A percentile compares a stretch with the other conserved stretches of the same genome.
These are phyloP conservation scores for Eutrema yunnanense DNA, from an alignment of 345 rosid species.

Conservation along the genomic window DNA sequence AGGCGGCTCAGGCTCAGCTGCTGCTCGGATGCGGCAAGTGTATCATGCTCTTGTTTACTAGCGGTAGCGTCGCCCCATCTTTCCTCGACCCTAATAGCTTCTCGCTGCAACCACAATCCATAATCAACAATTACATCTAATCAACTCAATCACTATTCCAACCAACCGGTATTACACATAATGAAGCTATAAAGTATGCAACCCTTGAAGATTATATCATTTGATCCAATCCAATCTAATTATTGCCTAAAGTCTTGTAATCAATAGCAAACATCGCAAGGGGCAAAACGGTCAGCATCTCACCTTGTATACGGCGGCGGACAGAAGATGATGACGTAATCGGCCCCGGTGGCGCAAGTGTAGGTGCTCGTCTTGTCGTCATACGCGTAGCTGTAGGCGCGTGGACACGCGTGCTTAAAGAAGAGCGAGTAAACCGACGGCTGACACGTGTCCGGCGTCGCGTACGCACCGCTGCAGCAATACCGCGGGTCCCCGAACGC, in stretches of 20 bases:
- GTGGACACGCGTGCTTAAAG: slow-evolving; percentile 85
- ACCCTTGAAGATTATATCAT: neutral
- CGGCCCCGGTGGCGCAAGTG: slow-evolving; percentile 63
- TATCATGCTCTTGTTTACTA: slow-evolving; percentile 76
- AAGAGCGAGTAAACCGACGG: slow-evolving; percentile 61
- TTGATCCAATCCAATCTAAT: too few species aligned
- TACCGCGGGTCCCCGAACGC: slow-evolving; percentile 66
- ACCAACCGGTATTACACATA: too few species aligned
- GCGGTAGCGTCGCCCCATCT: slow-evolving; percentile 66
- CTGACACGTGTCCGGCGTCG: slow-evolving; percentile 74
- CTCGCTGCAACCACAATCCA: slow-evolving; percentile 41
- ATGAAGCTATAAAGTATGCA: too few species aligned
- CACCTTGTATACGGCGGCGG: slow-evolving; percentile 84
- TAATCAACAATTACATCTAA: neutral
- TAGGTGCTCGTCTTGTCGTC: slow-evolving; percentile 87
- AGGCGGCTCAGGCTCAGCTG: neutral
- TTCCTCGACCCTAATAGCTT: slow-evolving; percentile 64
- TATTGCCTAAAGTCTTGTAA: too few species aligned
- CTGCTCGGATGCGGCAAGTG: slow-evolving; percentile 31
- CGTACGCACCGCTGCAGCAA: slow-evolving; percentile 69
- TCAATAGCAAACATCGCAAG: neutral
- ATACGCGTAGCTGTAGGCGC: slow-evolving; percentile 86
- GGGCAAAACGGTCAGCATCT: neutral
- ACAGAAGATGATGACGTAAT: slow-evolving; percentile 70
- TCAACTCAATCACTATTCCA: too few species aligned